These are phyloP conservation scores for Salicornia ramosissima DNA, from an alignment of 148 eudicot species.

Conservation along the genomic window DNA sequence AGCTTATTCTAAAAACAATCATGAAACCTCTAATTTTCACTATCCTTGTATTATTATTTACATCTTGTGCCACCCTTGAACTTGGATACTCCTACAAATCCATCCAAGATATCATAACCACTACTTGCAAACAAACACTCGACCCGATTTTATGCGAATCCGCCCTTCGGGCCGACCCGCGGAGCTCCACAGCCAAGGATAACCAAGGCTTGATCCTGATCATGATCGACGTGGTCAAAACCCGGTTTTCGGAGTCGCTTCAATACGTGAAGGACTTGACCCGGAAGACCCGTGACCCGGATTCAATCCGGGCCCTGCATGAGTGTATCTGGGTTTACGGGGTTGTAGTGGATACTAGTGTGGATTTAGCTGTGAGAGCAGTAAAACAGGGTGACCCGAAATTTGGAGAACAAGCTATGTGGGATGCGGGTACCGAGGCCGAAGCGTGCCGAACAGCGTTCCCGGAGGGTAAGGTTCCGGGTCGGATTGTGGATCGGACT, in stretches of 20 bases:
- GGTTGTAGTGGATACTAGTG: slow-evolving; percentile 25
- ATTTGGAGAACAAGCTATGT: slow-evolving; percentile 46
- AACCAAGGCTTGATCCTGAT: slow-evolving; percentile 25
- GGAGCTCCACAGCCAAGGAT: slow-evolving; percentile 31
- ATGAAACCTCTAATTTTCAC: slow-evolving; percentile 13
- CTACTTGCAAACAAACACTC: slow-evolving; percentile 32
- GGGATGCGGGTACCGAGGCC: slow-evolving; percentile 37
- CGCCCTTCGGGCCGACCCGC: slow-evolving; percentile 37
- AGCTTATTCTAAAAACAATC: background rate
- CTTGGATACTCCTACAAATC: background rate
- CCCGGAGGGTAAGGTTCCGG: slow-evolving; percentile 17
- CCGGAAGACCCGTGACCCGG: slow-evolving; percentile 22
- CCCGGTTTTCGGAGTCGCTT: slow-evolving; percentile 29
- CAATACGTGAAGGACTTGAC: slow-evolving; percentile 17
- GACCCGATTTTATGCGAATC: slow-evolving; percentile 32
- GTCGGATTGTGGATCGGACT: slow-evolving; percentile 21
- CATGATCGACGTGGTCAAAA: slow-evolving; percentile 36
- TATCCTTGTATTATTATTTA: background rate
- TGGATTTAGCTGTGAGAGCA: slow-evolving; percentile 26
- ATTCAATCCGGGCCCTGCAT: slow-evolving; percentile 15
- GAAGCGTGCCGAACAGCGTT: slow-evolving; percentile 24
- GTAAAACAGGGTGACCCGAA: slow-evolving; percentile 38
- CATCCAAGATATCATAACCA: slow-evolving; percentile 26
- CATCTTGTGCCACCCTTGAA: background rate
- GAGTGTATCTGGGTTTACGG: slow-evolving; percentile 19